These are phyloP conservation scores for Rehmannia glutinosa DNA, from an alignment of 257 asterid genomes.

Conservation along the genomic window DNA sequence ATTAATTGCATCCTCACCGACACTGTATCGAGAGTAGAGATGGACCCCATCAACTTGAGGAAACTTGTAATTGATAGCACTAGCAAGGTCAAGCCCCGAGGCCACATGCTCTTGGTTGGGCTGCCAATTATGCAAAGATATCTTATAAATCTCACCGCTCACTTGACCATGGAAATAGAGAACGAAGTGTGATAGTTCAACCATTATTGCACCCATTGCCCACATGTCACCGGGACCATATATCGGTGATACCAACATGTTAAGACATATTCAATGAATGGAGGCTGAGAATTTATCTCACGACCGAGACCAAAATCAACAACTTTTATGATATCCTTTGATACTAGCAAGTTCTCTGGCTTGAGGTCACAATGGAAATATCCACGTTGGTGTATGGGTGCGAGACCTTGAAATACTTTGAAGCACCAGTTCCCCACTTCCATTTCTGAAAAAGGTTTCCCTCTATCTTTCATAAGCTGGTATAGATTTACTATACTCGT, in stretches of 20 bases:
- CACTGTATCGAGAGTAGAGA: constrained; percentile 58
- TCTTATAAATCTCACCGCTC: constrained; percentile 90
- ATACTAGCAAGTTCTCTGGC: constrained; percentile 94
- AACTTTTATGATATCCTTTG: constrained; percentile 75
- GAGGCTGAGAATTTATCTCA: constrained; percentile 84
- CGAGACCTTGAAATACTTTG: constrained; percentile 96
- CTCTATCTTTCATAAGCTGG: constrained; percentile 87
- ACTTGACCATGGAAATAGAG: constrained; percentile 92
- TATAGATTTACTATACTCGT: too few relatives aligned
- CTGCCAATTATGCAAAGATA: constrained; percentile 83
- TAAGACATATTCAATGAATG: constrained; percentile 92
- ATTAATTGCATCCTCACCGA: constrained; percentile 50
- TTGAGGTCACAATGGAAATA: constrained; percentile 98
- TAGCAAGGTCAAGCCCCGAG: constrained; percentile 85
- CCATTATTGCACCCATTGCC: constrained; percentile 99
- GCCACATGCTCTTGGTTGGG: constrained; percentile 69
- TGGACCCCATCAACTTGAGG: constrained; percentile 69
- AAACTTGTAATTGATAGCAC: constrained; percentile 67
- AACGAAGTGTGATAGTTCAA: constrained; percentile 77
- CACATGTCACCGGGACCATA: constrained; percentile 98
- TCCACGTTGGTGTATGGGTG: constrained; percentile 90
- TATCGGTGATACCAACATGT: constrained; percentile 89
- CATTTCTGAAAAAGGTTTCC: constrained; percentile 60
- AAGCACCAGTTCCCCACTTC: constrained; percentile 92
- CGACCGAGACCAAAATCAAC: constrained; percentile 99